phyloP scores from a whole-genome alignment of 2,329 filamentous ascomycete species.

The Fusarium paranaense region DNA sequence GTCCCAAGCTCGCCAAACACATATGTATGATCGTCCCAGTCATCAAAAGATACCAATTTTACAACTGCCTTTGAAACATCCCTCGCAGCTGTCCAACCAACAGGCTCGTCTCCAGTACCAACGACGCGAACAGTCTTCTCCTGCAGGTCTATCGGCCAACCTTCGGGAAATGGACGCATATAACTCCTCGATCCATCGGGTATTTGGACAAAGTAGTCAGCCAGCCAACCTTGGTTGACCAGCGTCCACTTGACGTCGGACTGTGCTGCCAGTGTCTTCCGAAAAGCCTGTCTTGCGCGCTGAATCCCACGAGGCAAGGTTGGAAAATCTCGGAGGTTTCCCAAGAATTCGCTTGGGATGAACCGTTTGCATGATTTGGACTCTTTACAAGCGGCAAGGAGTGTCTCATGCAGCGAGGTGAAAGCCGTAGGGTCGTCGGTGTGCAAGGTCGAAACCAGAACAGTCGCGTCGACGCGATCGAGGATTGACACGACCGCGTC shows the following conservation, averaged over 20 bases:
- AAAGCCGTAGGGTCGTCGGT: background rate
- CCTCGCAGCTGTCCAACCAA: background rate
- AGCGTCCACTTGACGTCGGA: background rate
- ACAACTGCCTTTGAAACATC: slow-evolving; percentile 5
- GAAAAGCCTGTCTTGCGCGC: background rate
- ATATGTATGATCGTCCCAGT: slow-evolving; percentile 1
- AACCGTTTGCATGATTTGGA: background rate
- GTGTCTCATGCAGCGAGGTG: background rate
- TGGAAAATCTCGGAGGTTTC: background rate
- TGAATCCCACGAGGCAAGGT: background rate
- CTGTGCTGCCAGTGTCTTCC: background rate
- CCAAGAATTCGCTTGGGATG: background rate
- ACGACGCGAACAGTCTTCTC: background rate
- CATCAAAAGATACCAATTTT: background rate
- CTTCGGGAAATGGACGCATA: background rate
- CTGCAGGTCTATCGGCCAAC: background rate
- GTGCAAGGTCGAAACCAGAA: background rate
- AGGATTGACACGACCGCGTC: background rate
- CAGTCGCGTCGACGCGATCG: background rate
- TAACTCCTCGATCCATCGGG: background rate
- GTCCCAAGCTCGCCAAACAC: background rate
- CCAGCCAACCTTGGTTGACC: slow-evolving; percentile 2
- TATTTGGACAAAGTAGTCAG: slow-evolving; percentile 1
- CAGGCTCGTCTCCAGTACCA: background rate
- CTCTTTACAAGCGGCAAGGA: background rate